Evolutionary conservation across 805 yeast species (phyloP).

Genomic region (Candida dajiaensis): DNA sequence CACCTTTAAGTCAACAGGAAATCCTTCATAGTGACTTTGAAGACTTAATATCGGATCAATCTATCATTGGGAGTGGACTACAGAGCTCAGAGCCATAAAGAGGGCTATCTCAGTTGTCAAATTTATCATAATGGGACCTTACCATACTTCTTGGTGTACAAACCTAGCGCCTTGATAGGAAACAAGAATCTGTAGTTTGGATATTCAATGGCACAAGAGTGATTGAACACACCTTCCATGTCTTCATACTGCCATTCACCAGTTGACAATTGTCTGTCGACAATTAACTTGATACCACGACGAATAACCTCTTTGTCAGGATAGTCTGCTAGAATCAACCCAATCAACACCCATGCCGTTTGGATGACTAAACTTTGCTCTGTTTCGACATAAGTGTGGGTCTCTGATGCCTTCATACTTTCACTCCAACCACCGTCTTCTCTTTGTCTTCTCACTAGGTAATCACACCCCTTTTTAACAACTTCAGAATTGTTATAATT

Average conservation of each 20-base stretch:
- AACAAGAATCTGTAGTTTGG: slow-evolving; percentile 89
- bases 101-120: not conserved
- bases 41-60: slow-evolving; percentile 7
- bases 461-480: slow-evolving; percentile 80
- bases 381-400: slow-evolving; percentile 65
- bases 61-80: slow-evolving; percentile 7
- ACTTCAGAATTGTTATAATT: slow-evolving; percentile 53
- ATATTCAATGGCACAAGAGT: slow-evolving; percentile 89
- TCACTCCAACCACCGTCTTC: slow-evolving; percentile 98
- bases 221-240: slow-evolving; percentile 95
- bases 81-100: not conserved
- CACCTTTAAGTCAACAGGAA: not conserved
- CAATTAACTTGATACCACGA: slow-evolving; percentile 56
- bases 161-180: slow-evolving; percentile 89
- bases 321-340: slow-evolving; percentile 71
- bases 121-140: not conserved
- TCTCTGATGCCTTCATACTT: slow-evolving; percentile 83
- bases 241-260: slow-evolving; percentile 88
- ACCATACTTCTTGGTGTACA: slow-evolving; percentile 36
- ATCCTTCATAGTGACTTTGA: not conserved
- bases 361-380: slow-evolving; percentile 69
- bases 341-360: slow-evolving; percentile 89
- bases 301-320: slow-evolving; percentile 62
- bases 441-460: slow-evolving; percentile 66
- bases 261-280: slow-evolving; percentile 56